phyloP scores from a whole-genome alignment of 495 filamentous ascomycete genomes.

The Neurospora sp. region DNA sequence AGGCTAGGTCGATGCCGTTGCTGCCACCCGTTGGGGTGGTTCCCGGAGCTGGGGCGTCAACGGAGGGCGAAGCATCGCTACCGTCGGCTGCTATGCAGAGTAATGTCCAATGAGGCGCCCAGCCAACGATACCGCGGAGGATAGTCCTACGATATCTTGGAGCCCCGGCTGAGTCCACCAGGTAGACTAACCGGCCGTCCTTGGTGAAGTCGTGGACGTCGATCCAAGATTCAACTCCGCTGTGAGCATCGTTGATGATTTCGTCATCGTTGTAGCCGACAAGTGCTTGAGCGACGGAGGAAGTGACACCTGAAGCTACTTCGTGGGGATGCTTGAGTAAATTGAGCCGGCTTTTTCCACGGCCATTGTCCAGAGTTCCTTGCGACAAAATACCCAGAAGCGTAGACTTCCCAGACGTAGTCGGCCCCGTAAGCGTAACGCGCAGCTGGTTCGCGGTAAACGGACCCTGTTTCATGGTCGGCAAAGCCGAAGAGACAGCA shows the following conservation, averaged over 20 bases:
- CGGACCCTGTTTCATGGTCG: constrained; percentile 20
- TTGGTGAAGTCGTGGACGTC: constrained; percentile 78
- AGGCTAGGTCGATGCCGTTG: constrained; percentile 51
- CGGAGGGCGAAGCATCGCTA: constrained; percentile 32
- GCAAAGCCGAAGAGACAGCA: constrained; percentile 4
- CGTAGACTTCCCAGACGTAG: constrained; percentile 89
- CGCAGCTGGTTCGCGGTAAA: constrained; percentile 65
- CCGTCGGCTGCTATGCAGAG: constrained; percentile 82
- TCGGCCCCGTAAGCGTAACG: constrained; percentile 83
- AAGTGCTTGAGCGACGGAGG: constrained; percentile 85
- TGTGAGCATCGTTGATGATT: constrained; percentile 79
- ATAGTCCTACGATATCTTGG: constrained; percentile 80
- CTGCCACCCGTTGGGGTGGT: constrained; percentile 2
- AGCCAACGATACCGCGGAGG: constrained; percentile 79
- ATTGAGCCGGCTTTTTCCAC: constrained; percentile 78
- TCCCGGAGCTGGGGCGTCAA: constrained; percentile 25
- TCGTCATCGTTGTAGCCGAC: constrained; percentile 65
- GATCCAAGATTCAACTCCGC: constrained; percentile 84
- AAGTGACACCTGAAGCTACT: constrained; percentile 81
- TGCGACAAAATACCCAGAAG: constrained; percentile 81
- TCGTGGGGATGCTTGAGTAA: constrained; percentile 93
- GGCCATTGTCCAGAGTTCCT: constrained; percentile 80
- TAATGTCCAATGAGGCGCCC: constrained; percentile 89
- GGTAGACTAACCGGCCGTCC: constrained; percentile 66
- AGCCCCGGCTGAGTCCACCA: constrained; percentile 87